phyloP scores from a whole-genome alignment of 2,329 filamentous ascomycete species.

The Aspergillus quadrilineatus region DNA sequence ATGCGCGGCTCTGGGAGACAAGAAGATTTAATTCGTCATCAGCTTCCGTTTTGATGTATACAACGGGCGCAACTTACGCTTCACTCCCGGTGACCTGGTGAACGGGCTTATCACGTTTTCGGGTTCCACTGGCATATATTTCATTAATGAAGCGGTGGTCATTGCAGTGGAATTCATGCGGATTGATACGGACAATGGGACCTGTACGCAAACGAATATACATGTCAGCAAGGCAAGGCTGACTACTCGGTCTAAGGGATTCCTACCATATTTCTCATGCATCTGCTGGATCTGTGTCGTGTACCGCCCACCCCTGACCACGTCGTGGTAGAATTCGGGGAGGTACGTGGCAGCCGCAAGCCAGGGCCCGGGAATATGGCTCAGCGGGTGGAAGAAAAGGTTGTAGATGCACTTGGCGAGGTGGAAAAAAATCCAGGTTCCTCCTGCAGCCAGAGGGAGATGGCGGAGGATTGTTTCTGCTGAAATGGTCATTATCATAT shows the following conservation, averaged over 20 bases:
- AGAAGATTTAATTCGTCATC: too few relatives aligned
- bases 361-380: slow-evolving; percentile 1
- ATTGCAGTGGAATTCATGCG: slow-evolving; percentile 8
- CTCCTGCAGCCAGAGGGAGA: neutral
- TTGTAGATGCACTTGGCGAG: neutral
- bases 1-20: neutral
- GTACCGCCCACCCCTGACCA: neutral
- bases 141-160: slow-evolving; percentile 11
- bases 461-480: too few relatives aligned
- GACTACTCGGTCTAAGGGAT: too few relatives aligned
- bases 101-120: slow-evolving; percentile 6
- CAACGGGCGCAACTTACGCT: neutral
- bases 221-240: neutral
- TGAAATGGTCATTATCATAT: too few relatives aligned
- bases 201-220: neutral
- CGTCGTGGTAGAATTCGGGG: slow-evolving; percentile 1
- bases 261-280: slow-evolving; percentile 12
- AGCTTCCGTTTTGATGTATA: neutral
- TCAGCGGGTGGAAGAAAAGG: slow-evolving; percentile 1
- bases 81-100: neutral
- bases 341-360: neutral
- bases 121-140: slow-evolving; percentile 7
- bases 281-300: neutral
- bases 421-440: neutral
- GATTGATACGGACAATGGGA: slow-evolving; percentile 13